Conservation (phyloP, 2,329 filamentous ascomycete genomes). For the Pezicula carpinea region DNA sequence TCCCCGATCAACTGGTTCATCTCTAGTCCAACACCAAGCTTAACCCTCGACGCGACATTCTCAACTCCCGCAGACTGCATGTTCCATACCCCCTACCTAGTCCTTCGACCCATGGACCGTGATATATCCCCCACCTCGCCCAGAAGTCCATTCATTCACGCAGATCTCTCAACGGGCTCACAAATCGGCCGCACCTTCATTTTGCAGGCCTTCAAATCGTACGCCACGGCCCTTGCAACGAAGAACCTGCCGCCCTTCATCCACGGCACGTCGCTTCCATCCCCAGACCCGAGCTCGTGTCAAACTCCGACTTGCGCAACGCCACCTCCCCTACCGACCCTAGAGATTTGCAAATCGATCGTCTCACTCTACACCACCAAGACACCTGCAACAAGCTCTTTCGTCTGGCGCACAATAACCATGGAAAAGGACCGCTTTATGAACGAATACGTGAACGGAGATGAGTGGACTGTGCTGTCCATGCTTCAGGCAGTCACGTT, state of each 20-base stretch:
- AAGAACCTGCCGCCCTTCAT: constrained; percentile 3
- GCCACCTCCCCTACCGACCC: constrained; percentile 5
- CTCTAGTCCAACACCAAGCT: constrained; percentile 8
- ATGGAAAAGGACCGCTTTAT: constrained; percentile 17
- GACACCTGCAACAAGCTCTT: constrained; percentile 14
- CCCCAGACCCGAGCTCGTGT: constrained; percentile 3
- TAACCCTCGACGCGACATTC: constrained; percentile 12
- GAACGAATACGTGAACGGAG: constrained; percentile 6
- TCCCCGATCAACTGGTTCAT: constrained; percentile 9
- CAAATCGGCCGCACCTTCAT: constrained; percentile 13
- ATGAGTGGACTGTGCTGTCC: constrained; percentile 13
- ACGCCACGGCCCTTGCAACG: constrained; percentile 9
- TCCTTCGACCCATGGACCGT: constrained; percentile 11
- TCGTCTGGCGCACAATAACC: constrained; percentile 15
- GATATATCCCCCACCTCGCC: constrained; percentile 5
- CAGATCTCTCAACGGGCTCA: constrained; percentile 9
- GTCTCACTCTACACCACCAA: constrained; percentile 11
- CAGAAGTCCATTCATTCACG: constrained; percentile 14
- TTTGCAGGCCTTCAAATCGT: constrained; percentile 12
- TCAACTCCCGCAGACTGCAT: constrained; percentile 15
- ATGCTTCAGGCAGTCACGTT: constrained; percentile 15
- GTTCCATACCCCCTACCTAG: constrained; percentile 16
- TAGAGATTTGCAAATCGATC: constrained; percentile 16
- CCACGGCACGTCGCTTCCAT: constrained; percentile 9
- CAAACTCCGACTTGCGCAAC: not conserved